Evolutionary conservation across 345 rosid genomes (phyloP).

Genomic region (Corchorus olitorius): DNA sequence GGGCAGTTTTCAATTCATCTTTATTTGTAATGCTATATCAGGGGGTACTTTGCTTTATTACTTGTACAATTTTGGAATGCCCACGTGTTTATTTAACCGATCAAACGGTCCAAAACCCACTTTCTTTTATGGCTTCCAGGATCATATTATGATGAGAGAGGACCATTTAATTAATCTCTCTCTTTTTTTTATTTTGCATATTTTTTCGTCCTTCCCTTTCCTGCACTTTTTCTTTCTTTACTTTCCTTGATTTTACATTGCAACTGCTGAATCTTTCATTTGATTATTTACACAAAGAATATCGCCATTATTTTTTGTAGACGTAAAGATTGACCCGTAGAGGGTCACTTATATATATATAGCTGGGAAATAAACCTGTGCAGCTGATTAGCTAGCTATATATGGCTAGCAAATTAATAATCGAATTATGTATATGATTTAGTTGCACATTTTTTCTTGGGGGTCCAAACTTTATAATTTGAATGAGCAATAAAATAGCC

Average conservation of each 20-base stretch:
- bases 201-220: neutral
- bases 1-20: no score
- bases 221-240: neutral
- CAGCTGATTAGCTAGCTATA: no score
- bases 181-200: neutral
- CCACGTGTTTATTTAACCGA: neutral
- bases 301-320: conserved; percentile 3
- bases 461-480: conserved; percentile 1
- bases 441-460: neutral
- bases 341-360: no score
- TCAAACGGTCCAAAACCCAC: neutral
- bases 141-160: no score
- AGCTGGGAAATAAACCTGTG: neutral
- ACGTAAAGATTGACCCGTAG: conserved; percentile 13
- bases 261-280: conserved; percentile 12
- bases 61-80: neutral
- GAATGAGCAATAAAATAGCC: neutral
- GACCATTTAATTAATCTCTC: neutral
- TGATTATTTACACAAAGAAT: neutral
- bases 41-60: neutral
- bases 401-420: neutral
- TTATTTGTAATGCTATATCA: neutral
- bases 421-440: neutral
- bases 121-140: neutral
- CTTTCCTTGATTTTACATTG: conserved; percentile 17